A percentile compares a stretch with the other conserved stretches of the same genome.
phyloP scores from a whole-genome alignment of 768 basidiomycete species.

The Suillus brevipes region DNA sequence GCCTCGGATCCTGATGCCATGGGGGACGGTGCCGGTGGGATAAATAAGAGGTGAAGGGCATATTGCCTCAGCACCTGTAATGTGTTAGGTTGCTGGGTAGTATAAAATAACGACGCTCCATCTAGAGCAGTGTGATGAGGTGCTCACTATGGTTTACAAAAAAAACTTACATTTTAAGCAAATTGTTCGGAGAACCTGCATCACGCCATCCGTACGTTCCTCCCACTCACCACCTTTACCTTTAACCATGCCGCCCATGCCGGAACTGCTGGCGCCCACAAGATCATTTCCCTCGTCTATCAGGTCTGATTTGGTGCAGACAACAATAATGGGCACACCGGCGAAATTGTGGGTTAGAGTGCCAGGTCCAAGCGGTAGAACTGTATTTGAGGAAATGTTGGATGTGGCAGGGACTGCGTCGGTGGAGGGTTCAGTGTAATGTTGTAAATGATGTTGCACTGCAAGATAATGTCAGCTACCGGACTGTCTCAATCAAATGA shows the following conservation, averaged over 20 bases:
- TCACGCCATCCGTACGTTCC: constrained; percentile 90
- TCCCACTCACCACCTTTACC: constrained; percentile 94
- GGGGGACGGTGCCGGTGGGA: constrained; percentile 58
- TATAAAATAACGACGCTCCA: constrained; percentile 90
- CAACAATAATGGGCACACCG: constrained; percentile 85
- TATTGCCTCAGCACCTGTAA: constrained; percentile 80
- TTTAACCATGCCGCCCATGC: constrained; percentile 90
- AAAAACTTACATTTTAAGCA: constrained; percentile 81
- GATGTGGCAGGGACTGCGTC: constrained; percentile 66
- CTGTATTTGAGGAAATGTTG: constrained; percentile 57
- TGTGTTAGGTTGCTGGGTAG: constrained; percentile 77
- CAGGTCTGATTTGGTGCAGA: constrained; percentile 90
- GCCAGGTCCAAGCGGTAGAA: constrained; percentile 83
- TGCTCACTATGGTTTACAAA: neutral
- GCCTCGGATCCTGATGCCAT: constrained; percentile 34
- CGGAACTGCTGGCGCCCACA: constrained; percentile 65
- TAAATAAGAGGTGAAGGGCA: constrained; percentile 67
- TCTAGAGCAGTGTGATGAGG: constrained; percentile 46
- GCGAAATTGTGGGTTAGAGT: constrained; percentile 83
- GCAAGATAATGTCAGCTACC: constrained; percentile 13
- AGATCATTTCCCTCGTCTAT: constrained; percentile 83
- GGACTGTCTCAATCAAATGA: neutral
- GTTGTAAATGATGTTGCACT: constrained; percentile 90
- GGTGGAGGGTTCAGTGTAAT: constrained; percentile 80
- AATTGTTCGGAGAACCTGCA: constrained; percentile 92